Evolutionary conservation across 2,329 filamentous ascomycete genomes (phyloP).

Genomic region (Beauveria medogensis): DNA sequence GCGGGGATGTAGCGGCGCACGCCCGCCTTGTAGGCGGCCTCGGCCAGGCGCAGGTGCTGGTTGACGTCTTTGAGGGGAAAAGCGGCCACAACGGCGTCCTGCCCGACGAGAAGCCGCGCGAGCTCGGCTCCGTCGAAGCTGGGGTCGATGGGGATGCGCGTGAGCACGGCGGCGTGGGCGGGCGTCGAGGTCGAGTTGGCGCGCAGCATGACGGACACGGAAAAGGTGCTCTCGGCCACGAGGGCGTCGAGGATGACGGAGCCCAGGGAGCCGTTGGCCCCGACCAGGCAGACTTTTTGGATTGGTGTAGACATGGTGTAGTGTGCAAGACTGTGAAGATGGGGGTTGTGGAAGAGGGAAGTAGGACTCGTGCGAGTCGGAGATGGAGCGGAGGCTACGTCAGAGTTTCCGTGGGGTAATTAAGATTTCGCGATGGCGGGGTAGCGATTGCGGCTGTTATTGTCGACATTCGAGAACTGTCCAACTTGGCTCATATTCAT

Average conservation of each 20-base stretch:
- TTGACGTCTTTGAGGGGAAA: slow-evolving; percentile 35
- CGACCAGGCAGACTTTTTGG: slow-evolving; percentile 26
- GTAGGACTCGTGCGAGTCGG: neutral
- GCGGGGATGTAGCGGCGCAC: slow-evolving; percentile 55
- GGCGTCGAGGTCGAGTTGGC: slow-evolving; percentile 22
- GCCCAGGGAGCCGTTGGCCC: slow-evolving; percentile 32
- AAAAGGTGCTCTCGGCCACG: slow-evolving; percentile 31
- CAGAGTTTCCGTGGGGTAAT: slow-evolving; percentile 11
- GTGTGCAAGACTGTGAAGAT: neutral
- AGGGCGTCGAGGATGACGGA: slow-evolving; percentile 29
- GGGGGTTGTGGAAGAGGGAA: neutral
- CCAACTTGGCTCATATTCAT: neutral
- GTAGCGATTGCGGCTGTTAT: neutral
- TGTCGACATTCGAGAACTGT: too few relatives aligned
- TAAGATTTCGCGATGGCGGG: neutral
- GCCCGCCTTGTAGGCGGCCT: slow-evolving; percentile 50
- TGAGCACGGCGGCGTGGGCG: slow-evolving; percentile 16
- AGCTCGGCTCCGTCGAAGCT: slow-evolving; percentile 29
- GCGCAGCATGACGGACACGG: slow-evolving; percentile 48
- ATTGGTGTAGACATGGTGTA: slow-evolving; percentile 14
- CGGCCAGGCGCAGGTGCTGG: slow-evolving; percentile 38
- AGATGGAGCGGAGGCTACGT: slow-evolving; percentile 3
- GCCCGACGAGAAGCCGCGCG: slow-evolving; percentile 39
- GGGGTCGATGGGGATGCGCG: slow-evolving; percentile 20
- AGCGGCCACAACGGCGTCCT: slow-evolving; percentile 47